Evolutionary conservation across 108 stramenopile genomes (phyloP).

Genomic region (Nitzschia sp.): DNA sequence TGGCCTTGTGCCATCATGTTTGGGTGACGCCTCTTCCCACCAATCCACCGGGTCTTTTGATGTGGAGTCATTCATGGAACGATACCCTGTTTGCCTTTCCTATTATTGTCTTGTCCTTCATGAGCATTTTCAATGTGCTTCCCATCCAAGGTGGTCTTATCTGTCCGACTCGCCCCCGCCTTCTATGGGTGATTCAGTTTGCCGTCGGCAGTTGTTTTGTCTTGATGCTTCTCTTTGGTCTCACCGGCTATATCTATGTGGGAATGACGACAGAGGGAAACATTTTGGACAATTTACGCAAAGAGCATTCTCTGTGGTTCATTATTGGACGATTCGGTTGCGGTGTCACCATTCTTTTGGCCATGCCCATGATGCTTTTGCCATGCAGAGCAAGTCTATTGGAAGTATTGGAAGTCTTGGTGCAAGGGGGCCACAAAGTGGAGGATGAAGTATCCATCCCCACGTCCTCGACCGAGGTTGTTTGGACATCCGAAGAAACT

Average conservation of each 20-base stretch:
- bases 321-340: constrained; percentile 66
- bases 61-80: constrained; percentile 17
- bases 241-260: constrained; percentile 67
- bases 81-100: constrained; percentile 61
- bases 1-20: constrained; percentile 42
- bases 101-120: constrained; percentile 66
- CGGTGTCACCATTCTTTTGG: constrained; percentile 64
- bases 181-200: constrained; percentile 42
- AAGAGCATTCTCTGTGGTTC: constrained; percentile 31
- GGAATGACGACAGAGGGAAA: constrained; percentile 52
- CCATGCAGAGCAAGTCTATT: constrained; percentile 62
- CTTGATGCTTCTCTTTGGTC: constrained; percentile 53
- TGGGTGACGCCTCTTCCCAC: not conserved
- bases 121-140: constrained; percentile 75
- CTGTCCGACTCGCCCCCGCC: constrained; percentile 53
- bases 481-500: not conserved
- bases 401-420: constrained; percentile 33
- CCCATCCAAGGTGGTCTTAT: constrained; percentile 58
- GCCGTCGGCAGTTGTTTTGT: constrained; percentile 46
- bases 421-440: constrained; percentile 10
- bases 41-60: not conserved
- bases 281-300: constrained; percentile 56
- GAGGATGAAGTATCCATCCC: not conserved
- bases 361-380: constrained; percentile 65
- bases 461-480: not conserved